A percentile compares a stretch with the other conserved stretches of the same genome.
These are phyloP conservation scores for Coemansia furcata DNA, from an alignment of 192 early-diverging fungal species.

Conservation along the genomic window DNA sequence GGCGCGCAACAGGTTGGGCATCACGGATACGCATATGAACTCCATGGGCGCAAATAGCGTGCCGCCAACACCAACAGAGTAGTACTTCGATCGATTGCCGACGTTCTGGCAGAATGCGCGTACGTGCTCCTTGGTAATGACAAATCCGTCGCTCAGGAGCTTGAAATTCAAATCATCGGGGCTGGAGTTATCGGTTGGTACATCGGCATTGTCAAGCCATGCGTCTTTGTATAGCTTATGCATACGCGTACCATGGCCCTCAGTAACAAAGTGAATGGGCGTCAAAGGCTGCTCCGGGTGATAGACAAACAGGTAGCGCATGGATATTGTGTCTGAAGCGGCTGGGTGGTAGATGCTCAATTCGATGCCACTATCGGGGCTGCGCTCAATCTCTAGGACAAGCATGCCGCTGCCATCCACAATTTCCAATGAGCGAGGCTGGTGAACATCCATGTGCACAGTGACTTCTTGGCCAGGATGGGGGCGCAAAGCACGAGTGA, in stretches of 20 bases:
- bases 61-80: too few species aligned
- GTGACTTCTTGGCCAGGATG: slow-evolving; percentile 55
- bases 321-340: slow-evolving; percentile 13
- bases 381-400: not conserved
- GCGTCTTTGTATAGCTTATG: slow-evolving; percentile 80
- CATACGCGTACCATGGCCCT: slow-evolving; percentile 75
- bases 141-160: slow-evolving; percentile 1
- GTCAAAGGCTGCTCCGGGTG: slow-evolving; percentile 67
- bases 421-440: not conserved
- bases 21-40: too few species aligned
- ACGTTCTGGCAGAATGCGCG: not conserved
- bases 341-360: not conserved
- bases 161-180: too few species aligned
- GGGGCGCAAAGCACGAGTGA: slow-evolving; percentile 59
- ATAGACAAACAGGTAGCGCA: slow-evolving; percentile 73
- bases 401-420: not conserved
- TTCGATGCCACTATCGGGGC: not conserved
- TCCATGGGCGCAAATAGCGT: too few species aligned
- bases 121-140: not conserved
- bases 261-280: slow-evolving; percentile 60
- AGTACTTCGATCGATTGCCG: not conserved
- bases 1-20: too few species aligned
- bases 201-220: slow-evolving; percentile 59
- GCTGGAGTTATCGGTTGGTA: not conserved
- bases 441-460: not conserved